phyloP scores from a whole-genome alignment of 208 protist species.

The Trypanosoma cruzi region DNA sequence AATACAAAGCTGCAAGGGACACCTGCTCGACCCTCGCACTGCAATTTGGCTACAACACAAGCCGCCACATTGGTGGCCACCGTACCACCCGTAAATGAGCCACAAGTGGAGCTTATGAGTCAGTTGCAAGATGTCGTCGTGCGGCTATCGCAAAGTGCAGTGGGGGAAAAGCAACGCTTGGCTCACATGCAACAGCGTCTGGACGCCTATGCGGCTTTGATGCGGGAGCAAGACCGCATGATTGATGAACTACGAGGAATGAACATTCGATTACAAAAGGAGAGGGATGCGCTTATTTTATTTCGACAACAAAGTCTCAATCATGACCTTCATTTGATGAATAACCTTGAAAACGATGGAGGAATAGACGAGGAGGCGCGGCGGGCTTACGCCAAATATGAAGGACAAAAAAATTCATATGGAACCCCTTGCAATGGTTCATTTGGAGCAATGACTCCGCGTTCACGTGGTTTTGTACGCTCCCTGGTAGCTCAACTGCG shows the following conservation, averaged over 20 bases:
- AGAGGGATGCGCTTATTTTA: constrained; percentile 29
- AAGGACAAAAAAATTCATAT: constrained; percentile 1
- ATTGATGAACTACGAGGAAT: constrained; percentile 38
- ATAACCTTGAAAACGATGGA: constrained; percentile 14
- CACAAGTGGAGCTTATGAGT: constrained; percentile 32
- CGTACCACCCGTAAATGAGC: constrained; percentile 1
- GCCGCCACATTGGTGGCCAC: constrained; percentile 13
- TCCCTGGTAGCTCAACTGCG: constrained; percentile 47
- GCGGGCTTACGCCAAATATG: constrained; percentile 24
- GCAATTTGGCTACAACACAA: background rate
- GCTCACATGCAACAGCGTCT: constrained; percentile 36
- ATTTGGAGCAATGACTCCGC: constrained; percentile 29
- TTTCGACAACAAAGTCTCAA: constrained; percentile 41
- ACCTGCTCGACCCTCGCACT: constrained; percentile 1
- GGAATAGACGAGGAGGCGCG: constrained; percentile 29
- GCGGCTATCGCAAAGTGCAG: constrained; percentile 39
- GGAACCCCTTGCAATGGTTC: background rate
- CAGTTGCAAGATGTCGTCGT: constrained; percentile 55
- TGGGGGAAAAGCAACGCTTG: constrained; percentile 37
- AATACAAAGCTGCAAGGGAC: background rate
- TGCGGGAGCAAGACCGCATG: constrained; percentile 50
- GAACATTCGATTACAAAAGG: constrained; percentile 35
- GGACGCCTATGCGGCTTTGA: constrained; percentile 32
- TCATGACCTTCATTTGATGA: constrained; percentile 25
- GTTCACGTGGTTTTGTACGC: constrained; percentile 34